Percentiles rank a stretch among this genome's conserved stretches.
Evolutionary conservation across 495 filamentous ascomycete species (phyloP).

Genomic region (Podospora didyma): DNA sequence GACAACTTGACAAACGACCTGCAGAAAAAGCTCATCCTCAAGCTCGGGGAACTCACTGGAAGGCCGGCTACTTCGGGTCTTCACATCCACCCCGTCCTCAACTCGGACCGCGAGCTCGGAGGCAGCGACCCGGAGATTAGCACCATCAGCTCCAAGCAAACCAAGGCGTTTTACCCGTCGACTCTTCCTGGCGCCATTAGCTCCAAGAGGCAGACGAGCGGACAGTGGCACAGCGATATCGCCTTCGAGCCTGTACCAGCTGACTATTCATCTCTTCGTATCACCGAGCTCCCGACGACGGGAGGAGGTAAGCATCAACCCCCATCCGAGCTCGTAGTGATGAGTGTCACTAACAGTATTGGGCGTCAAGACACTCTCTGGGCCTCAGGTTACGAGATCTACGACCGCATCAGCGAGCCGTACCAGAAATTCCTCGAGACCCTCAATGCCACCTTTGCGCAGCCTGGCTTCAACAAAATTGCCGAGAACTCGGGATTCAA

Average conservation of each 20-base stretch:
- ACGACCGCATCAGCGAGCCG: constrained; percentile 62
- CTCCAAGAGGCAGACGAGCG: constrained; percentile 34
- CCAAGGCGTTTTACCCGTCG: constrained; percentile 50
- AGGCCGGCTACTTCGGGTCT: constrained; percentile 58
- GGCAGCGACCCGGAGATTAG: constrained; percentile 69
- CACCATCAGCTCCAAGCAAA: constrained; percentile 58
- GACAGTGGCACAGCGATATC: constrained; percentile 62
- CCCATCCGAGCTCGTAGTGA: neutral
- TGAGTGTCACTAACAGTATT: neutral
- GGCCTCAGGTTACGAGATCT: constrained; percentile 71
- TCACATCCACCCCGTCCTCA: constrained; percentile 68
- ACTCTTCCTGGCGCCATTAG: constrained; percentile 16
- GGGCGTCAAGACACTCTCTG: constrained; percentile 42
- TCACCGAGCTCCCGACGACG: constrained; percentile 58
- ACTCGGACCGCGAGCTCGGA: constrained; percentile 54
- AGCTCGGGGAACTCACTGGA: constrained; percentile 60
- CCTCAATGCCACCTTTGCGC: constrained; percentile 61
- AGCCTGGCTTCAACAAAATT: constrained; percentile 51
- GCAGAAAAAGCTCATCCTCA: constrained; percentile 58
- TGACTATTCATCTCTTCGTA: constrained; percentile 58
- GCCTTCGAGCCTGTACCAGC: constrained; percentile 60
- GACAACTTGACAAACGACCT: constrained; percentile 45
- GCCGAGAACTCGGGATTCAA: constrained; percentile 52
- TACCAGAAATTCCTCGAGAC: constrained; percentile 65
- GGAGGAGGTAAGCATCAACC: constrained; percentile 48